Conservation (phyloP, 345 rosid species). For the Eucalyptus victrix region DNA sequence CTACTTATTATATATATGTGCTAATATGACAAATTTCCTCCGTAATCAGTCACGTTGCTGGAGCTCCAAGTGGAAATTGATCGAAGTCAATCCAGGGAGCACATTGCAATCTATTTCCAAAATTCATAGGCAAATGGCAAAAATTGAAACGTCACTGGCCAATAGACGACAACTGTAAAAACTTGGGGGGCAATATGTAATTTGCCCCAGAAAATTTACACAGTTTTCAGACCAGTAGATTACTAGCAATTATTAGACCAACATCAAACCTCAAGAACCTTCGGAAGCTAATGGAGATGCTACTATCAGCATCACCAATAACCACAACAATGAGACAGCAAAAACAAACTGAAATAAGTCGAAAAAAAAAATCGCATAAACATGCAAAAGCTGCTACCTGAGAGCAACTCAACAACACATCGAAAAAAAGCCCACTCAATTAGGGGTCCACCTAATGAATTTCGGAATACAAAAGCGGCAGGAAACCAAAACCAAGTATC, state of each 20-base stretch:
- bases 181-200: not conserved
- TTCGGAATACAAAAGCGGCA: not conserved
- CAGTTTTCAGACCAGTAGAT: not conserved
- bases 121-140: not conserved
- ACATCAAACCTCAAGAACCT: not conserved
- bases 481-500: not conserved
- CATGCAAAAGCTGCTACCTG: not conserved
- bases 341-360: not conserved
- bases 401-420: not conserved
- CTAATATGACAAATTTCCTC: not conserved
- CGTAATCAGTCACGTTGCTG: not conserved
- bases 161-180: not conserved
- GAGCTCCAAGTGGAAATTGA: not conserved
- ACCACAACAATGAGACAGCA: not conserved
- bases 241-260: not conserved
- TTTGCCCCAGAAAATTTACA: not conserved
- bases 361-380: not conserved
- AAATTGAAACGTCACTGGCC: not conserved
- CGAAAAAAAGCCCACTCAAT: not conserved
- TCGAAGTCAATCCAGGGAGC: not conserved
- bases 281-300: not conserved
- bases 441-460: not conserved
- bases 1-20: not conserved
- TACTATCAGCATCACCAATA: not conserved
- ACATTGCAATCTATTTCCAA: not conserved